Conservation (phyloP, 768 basidiomycete species). For the Gloeostereum incarnatum region DNA sequence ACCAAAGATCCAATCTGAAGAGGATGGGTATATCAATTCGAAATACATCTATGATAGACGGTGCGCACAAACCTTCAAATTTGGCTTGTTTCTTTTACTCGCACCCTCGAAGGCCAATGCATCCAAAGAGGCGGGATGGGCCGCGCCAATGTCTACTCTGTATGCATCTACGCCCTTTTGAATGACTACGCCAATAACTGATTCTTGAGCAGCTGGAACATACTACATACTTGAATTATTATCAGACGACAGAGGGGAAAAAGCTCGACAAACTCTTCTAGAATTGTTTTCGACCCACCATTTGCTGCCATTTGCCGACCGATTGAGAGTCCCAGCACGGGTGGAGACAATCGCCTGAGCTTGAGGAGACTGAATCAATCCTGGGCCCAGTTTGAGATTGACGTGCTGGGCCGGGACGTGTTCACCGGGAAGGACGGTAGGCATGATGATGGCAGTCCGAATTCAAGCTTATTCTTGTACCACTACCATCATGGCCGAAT, state of each 20-base stretch:
- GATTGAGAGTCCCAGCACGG: slow-evolving; percentile 60
- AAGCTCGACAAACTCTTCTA: slow-evolving; percentile 55
- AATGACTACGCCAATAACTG: slow-evolving; percentile 76
- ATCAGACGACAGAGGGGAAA: slow-evolving; percentile 4
- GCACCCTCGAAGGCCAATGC: slow-evolving; percentile 94
- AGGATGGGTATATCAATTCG: slow-evolving; percentile 1
- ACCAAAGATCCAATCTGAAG: slow-evolving; percentile 80
- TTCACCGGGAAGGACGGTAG: slow-evolving; percentile 77
- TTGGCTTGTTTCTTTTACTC: slow-evolving; percentile 89
- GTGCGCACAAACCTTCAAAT: slow-evolving; percentile 79
- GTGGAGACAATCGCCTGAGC: slow-evolving; percentile 39
- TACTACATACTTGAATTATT: slow-evolving; percentile 44
- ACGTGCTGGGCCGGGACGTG: slow-evolving; percentile 61
- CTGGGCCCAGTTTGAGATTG: slow-evolving; percentile 83
- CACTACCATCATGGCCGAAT: slow-evolving; percentile 5
- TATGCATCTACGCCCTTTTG: slow-evolving; percentile 84
- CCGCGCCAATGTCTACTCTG: slow-evolving; percentile 88
- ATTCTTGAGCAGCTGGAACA: slow-evolving; percentile 82
- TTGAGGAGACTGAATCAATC: slow-evolving; percentile 42
- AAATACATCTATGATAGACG: not conserved
- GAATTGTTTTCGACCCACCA: slow-evolving; percentile 90
- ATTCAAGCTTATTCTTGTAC: not conserved
- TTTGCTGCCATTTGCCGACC: slow-evolving; percentile 62
- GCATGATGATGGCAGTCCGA: slow-evolving; percentile 27
- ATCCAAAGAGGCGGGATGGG: slow-evolving; percentile 80